phyloP scores from a whole-genome alignment of 306 rosid genomes.

The Vicia sativa region DNA sequence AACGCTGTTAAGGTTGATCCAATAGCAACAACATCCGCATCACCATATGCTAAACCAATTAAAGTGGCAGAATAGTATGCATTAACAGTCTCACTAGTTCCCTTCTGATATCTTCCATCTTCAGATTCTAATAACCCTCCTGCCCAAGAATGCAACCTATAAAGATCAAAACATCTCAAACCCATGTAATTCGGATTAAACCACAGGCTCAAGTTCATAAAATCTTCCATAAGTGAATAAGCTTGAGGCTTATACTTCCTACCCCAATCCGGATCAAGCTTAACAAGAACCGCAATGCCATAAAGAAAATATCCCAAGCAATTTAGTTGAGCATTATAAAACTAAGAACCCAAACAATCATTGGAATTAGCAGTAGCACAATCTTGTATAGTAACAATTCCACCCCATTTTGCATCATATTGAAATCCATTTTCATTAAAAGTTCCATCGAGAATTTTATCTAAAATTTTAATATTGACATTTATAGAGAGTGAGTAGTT shows the following conservation, averaged over 20 bases:
- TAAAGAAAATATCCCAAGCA: neutral
- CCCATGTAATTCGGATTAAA: conserved; percentile 47
- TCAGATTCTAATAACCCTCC: conserved; percentile 52
- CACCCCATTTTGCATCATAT: neutral
- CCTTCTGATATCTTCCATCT: neutral
- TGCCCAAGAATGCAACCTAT: conserved; percentile 73
- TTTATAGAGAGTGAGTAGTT: too few relatives aligned
- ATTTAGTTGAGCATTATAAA: neutral
- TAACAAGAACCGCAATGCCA: conserved; percentile 21
- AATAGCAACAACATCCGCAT: neutral
- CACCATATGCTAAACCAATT: neutral
- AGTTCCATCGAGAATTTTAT: neutral
- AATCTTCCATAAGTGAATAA: conserved; percentile 61
- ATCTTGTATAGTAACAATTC: neutral
- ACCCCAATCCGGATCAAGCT: conserved; percentile 67
- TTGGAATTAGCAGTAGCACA: neutral
- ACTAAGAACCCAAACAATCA: accelerated
- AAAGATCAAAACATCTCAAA: conserved; percentile 65
- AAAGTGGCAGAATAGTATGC: neutral
- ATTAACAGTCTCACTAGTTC: neutral
- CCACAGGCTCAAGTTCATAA: conserved; percentile 48
- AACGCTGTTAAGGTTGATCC: neutral
- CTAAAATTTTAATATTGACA: too few relatives aligned
- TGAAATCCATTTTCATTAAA: neutral
- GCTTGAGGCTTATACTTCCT: conserved; percentile 53